Conservation (phyloP, 345 rosid species). For the Pistacia vera region DNA sequence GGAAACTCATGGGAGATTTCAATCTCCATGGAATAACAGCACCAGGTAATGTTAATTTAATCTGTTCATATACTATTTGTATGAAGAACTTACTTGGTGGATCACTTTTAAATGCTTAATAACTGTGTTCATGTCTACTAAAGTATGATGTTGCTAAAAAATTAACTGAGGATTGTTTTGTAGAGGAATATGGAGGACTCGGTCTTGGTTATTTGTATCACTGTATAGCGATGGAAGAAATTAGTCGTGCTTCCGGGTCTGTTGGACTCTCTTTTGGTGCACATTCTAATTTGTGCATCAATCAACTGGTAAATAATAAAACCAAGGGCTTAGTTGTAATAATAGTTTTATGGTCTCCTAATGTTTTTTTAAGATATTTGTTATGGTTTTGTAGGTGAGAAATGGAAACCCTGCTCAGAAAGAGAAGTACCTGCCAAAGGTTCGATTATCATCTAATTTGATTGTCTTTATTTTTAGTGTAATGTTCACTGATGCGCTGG, state of each 20-base stretch:
- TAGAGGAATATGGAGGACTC: constrained; percentile 96
- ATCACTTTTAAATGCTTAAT: neutral
- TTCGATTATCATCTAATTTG: constrained; percentile 24
- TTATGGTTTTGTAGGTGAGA: constrained; percentile 60
- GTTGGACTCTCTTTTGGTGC: constrained; percentile 93
- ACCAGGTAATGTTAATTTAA: constrained; percentile 50
- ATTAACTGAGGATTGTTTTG: constrained; percentile 13
- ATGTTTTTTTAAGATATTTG: neutral
- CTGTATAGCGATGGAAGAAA: constrained; percentile 89
- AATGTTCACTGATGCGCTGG: neutral
- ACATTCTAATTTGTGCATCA: constrained; percentile 92
- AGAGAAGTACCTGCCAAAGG: constrained; percentile 89
- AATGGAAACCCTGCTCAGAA: constrained; percentile 82
- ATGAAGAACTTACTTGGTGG: too few relatives aligned
- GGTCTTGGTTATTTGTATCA: constrained; percentile 97
- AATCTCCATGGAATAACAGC: constrained; percentile 94
- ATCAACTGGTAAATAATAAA: constrained; percentile 78
- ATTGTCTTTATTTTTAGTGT: neutral
- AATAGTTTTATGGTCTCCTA: neutral
- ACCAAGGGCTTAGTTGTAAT: neutral
- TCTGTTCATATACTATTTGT: neutral
- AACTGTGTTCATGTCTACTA: neutral
- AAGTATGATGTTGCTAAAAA: neutral
- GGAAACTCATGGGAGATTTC: constrained; percentile 97
- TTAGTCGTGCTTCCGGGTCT: constrained; percentile 90